Percentiles rank a stretch among this genome's conserved stretches.
Evolutionary conservation across 805 yeast species (phyloP).

Genomic region (Hagleromyces aurorensis): DNA sequence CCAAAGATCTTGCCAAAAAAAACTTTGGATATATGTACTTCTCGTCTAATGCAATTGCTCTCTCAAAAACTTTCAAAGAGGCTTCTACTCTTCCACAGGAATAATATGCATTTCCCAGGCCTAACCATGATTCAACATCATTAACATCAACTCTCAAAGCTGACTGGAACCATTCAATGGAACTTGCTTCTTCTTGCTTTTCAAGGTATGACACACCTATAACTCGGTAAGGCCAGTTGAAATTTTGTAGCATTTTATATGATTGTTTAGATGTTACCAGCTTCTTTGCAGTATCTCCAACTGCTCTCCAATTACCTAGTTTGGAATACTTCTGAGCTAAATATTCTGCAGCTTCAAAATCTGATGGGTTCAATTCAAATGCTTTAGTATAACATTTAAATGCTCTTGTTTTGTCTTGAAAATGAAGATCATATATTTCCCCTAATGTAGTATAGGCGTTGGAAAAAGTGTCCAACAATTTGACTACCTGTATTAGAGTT

Average conservation of each 20-base stretch:
- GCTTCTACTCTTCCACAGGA: constrained; percentile 83
- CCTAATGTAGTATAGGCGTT: constrained; percentile 83
- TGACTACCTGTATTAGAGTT: constrained; percentile 52
- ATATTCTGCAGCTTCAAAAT: constrained; percentile 63
- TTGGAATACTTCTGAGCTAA: constrained; percentile 64
- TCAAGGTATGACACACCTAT: constrained; percentile 74
- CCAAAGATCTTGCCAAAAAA: constrained; percentile 56
- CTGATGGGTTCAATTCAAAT: constrained; percentile 75
- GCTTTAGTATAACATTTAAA: constrained; percentile 84
- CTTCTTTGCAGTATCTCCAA: constrained; percentile 61
- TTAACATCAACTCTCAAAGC: constrained; percentile 60
- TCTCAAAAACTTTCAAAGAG: constrained; percentile 70
- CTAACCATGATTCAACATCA: constrained; percentile 83
- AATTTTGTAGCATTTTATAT: constrained; percentile 37
- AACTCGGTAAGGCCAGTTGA: constrained; percentile 84
- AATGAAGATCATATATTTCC: constrained; percentile 50
- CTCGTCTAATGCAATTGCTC: constrained; percentile 48
- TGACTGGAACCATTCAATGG: constrained; percentile 83
- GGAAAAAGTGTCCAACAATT: constrained; percentile 56
- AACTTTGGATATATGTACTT: constrained; percentile 56
- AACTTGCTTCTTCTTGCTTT: constrained; percentile 60
- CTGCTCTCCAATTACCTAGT: constrained; percentile 74
- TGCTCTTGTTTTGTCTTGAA: constrained; percentile 57
- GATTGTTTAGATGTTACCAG: constrained; percentile 59
- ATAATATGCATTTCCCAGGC: constrained; percentile 92